These are phyloP conservation scores for Pseudotulostoma volvatum DNA, from an alignment of 495 filamentous ascomycete genomes.

Conservation along the genomic window DNA sequence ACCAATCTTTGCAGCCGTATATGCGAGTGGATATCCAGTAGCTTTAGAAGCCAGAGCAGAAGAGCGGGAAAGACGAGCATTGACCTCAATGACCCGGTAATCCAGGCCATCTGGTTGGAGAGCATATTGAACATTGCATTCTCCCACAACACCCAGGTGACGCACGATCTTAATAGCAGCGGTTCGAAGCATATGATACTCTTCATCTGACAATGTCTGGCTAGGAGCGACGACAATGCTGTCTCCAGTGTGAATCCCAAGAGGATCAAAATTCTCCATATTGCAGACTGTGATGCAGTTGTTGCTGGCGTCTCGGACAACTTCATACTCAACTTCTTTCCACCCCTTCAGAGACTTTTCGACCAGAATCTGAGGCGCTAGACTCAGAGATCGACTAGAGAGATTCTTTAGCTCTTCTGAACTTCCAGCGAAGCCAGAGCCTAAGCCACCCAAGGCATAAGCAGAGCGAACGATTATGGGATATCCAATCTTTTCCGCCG, in stretches of 20 bases:
- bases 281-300: conserved; percentile 99
- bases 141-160: conserved; percentile 87
- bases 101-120: conserved; percentile 87
- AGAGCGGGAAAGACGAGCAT: conserved; percentile 86
- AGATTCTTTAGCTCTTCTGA: conserved; percentile 83
- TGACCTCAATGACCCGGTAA: conserved; percentile 97
- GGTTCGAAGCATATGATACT: conserved; percentile 97
- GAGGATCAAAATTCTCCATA: conserved; percentile 98
- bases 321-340: conserved; percentile 98
- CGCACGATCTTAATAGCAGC: conserved; percentile 93
- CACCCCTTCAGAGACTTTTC: conserved; percentile 99
- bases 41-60: conserved; percentile 94
- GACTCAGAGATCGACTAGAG: conserved; percentile 78
- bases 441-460: conserved; percentile 87
- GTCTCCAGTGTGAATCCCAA: conserved; percentile 93
- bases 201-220: conserved; percentile 90
- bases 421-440: conserved; percentile 93
- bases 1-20: conserved; percentile 93
- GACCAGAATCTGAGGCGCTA: conserved; percentile 93
- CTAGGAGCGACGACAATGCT: conserved; percentile 93
- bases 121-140: conserved; percentile 97
- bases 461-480: conserved; percentile 95
- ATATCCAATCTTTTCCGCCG: conserved; percentile 76
- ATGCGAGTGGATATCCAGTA: conserved; percentile 89
- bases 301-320: conserved; percentile 82